A percentile compares a stretch with the other conserved stretches of the same genome.
These are phyloP conservation scores for Podaxis sp. DNA, from an alignment of 768 basidiomycete genomes.

Conservation along the genomic window DNA sequence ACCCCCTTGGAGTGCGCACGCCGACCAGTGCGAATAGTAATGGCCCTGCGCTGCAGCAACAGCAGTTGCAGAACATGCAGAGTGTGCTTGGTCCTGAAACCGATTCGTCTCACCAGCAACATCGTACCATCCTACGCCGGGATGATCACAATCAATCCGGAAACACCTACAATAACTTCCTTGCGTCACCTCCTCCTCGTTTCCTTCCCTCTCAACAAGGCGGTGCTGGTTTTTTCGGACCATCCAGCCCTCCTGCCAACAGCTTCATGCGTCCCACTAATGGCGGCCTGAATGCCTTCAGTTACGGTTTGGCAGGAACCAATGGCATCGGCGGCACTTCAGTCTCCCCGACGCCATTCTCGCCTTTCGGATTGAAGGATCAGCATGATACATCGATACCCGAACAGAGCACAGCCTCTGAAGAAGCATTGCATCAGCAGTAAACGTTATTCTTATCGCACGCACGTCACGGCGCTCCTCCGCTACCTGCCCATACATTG, in stretches of 20 bases:
- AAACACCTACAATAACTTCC: slow-evolving; percentile 30
- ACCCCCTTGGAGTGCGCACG: slow-evolving; percentile 90
- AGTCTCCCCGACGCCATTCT: slow-evolving; percentile 29
- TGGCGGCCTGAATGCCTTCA: slow-evolving; percentile 25
- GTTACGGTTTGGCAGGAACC: slow-evolving; percentile 26
- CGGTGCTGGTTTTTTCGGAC: slow-evolving; percentile 22
- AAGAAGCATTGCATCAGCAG: slow-evolving; percentile 33
- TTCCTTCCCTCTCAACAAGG: slow-evolving; percentile 33
- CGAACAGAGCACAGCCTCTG: slow-evolving; percentile 31
- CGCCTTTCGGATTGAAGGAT: slow-evolving; percentile 37
- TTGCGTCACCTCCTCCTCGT: slow-evolving; percentile 46
- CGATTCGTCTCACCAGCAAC: slow-evolving; percentile 20
- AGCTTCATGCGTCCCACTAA: slow-evolving; percentile 37
- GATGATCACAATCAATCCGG: slow-evolving; percentile 14
- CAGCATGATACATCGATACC: slow-evolving; percentile 35
- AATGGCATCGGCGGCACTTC: slow-evolving; percentile 21
- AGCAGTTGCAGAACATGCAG: slow-evolving; percentile 35
- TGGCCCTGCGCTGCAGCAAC: slow-evolving; percentile 39
- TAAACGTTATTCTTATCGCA: slow-evolving; percentile 30
- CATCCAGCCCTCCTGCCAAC: slow-evolving; percentile 18
- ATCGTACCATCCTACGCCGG: slow-evolving; percentile 20
- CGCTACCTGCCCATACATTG: slow-evolving; percentile 26
- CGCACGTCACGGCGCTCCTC: slow-evolving; percentile 16
- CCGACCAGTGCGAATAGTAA: slow-evolving; percentile 57
- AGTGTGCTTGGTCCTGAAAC: slow-evolving; percentile 12